A percentile compares a stretch with the other conserved stretches of the same genome.
These are phyloP conservation scores for Crucihimalaya himalaica DNA, from an alignment of 345 rosid species.

Conservation along the genomic window DNA sequence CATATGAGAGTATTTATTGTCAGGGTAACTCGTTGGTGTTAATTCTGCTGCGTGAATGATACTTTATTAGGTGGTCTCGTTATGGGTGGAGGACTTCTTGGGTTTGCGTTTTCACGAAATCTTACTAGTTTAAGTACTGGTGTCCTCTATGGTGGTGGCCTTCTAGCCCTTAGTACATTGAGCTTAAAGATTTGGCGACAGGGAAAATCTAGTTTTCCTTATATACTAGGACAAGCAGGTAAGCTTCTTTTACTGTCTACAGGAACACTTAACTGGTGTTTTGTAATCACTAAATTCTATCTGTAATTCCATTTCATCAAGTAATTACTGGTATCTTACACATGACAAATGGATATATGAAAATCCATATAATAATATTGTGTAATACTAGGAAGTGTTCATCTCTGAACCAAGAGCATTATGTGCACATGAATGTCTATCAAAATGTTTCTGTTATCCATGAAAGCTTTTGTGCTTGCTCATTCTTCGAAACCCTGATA, in stretches of 20 bases:
- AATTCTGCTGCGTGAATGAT: neutral
- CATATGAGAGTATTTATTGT: neutral
- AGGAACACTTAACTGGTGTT: neutral
- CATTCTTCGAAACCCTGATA: neutral
- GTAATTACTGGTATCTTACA: neutral
- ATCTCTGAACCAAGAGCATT: constrained; percentile 13
- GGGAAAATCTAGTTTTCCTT: constrained; percentile 90
- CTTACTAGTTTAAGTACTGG: constrained; percentile 53
- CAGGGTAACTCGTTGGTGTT: neutral
- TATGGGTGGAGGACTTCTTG: constrained; percentile 70
- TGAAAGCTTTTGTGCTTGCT: constrained; percentile 25
- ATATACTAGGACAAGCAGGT: constrained; percentile 95
- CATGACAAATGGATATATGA: neutral
- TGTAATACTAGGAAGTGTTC: constrained; percentile 4
- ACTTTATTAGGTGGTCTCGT: constrained; percentile 63
- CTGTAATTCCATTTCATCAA: constrained; percentile 1
- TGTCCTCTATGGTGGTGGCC: constrained; percentile 69
- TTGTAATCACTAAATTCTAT: neutral
- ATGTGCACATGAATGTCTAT: constrained; percentile 1
- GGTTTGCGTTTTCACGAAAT: constrained; percentile 72
- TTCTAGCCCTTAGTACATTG: constrained; percentile 79
- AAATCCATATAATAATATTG: neutral
- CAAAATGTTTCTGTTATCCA: neutral
- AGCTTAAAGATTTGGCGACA: constrained; percentile 87
- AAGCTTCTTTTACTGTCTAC: constrained; percentile 21